phyloP scores from a whole-genome alignment of 2,329 filamentous ascomycete species.

The Fusarium staphyleae region DNA sequence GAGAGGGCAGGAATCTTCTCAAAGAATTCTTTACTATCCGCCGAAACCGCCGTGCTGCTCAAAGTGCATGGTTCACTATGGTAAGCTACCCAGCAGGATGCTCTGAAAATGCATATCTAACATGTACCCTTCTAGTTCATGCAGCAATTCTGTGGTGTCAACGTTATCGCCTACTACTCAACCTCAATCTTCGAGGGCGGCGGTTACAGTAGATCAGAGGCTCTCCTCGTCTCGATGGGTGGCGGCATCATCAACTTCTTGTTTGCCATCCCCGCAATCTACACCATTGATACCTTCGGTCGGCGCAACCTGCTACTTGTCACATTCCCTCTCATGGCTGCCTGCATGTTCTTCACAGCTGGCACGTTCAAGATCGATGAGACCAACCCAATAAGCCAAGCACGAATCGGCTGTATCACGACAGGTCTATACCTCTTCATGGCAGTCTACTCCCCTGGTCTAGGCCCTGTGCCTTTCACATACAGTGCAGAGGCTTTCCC shows the following conservation, averaged over 20 bases:
- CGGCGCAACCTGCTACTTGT: constrained; percentile 63
- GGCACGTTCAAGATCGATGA: constrained; percentile 56
- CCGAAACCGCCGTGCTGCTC: constrained; percentile 47
- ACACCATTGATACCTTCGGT: constrained; percentile 66
- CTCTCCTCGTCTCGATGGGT: constrained; percentile 63
- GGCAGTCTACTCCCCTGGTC: constrained; percentile 56
- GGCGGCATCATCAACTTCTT: constrained; percentile 65
- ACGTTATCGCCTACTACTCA: constrained; percentile 65
- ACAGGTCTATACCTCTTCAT: constrained; percentile 51
- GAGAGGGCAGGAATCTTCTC: constrained; percentile 42
- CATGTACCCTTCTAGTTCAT: constrained; percentile 37
- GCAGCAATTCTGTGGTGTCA: constrained; percentile 53
- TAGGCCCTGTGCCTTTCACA: constrained; percentile 65
- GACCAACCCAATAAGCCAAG: not conserved
- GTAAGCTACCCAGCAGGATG: constrained; percentile 12
- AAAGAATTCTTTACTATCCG: constrained; percentile 50
- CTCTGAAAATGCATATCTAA: not conserved
- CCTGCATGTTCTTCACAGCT: constrained; percentile 61
- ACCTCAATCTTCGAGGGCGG: constrained; percentile 53
- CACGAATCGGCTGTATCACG: constrained; percentile 46
- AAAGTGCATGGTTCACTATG: constrained; percentile 49
- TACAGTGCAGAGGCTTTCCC: constrained; percentile 67
- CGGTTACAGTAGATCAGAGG: constrained; percentile 50
- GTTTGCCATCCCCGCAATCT: constrained; percentile 64
- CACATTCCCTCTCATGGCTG: constrained; percentile 65